Percentiles rank a stretch among this genome's conserved stretches.
Evolutionary conservation across 345 rosid genomes (phyloP).

Genomic region (Kernera saxatilis): DNA sequence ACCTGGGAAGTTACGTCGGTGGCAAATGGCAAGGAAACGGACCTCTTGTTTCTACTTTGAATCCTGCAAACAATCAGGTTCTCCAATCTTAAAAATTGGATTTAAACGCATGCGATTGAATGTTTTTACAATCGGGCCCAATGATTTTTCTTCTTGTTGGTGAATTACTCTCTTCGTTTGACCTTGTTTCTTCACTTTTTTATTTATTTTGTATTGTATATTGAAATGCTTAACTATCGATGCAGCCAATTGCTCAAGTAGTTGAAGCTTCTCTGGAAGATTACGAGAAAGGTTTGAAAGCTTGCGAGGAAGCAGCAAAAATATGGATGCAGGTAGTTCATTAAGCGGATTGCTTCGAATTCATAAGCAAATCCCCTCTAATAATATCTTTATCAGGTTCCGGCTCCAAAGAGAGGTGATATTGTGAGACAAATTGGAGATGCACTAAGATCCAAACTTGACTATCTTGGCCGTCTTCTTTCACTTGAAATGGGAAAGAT

Average conservation of each 20-base stretch:
- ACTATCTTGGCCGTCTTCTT: conserved; percentile 76
- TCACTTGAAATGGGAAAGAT: conserved; percentile 99
- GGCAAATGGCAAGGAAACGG: conserved; percentile 83
- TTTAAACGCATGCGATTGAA: too few species aligned
- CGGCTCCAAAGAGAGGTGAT: conserved; percentile 97
- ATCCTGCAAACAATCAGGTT: conserved; percentile 92
- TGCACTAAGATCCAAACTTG: conserved; percentile 74
- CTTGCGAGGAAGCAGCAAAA: conserved; percentile 80
- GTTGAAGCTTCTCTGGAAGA: conserved; percentile 74
- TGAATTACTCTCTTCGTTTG: background rate
- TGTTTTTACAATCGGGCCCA: background rate
- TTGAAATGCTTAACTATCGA: background rate
- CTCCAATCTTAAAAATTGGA: too few species aligned
- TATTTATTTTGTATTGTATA: background rate
- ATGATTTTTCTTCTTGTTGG: background rate
- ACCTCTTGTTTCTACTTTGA: conserved; percentile 51
- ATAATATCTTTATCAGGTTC: conserved; percentile 45
- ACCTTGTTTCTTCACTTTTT: background rate
- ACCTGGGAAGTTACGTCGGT: conserved; percentile 59
- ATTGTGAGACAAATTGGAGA: conserved; percentile 96
- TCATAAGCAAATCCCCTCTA: background rate
- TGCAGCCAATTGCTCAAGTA: conserved; percentile 72
- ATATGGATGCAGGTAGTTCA: conserved; percentile 71
- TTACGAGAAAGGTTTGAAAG: conserved; percentile 76
- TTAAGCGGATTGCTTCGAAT: background rate